Conservation (phyloP, 768 basidiomycete genomes). For the Plicaturopsis crispa region DNA sequence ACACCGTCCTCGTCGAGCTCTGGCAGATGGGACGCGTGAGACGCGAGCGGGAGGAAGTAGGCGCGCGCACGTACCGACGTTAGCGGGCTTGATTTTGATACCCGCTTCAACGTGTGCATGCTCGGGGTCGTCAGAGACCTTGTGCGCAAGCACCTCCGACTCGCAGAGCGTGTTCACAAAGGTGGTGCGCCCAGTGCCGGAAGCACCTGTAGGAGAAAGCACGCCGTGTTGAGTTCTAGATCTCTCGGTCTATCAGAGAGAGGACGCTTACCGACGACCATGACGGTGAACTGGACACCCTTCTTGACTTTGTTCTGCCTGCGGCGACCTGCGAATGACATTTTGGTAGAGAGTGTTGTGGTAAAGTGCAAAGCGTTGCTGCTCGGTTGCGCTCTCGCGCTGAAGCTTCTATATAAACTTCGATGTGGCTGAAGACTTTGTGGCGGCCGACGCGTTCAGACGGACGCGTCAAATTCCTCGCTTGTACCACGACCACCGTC, state of each 20-base stretch:
- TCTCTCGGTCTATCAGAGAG: no score
- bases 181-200: constrained; percentile 95
- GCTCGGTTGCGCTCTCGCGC: no score
- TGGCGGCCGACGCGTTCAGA: no score
- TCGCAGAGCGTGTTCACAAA: constrained; percentile 99
- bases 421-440: no score
- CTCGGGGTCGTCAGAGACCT: constrained; percentile 76
- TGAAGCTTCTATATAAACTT: no score
- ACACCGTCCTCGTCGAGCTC: constrained; percentile 99
- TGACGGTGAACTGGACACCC: constrained; percentile 96
- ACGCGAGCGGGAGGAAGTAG: background rate
- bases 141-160: constrained; percentile 84
- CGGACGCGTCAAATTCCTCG: no score
- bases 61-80: constrained; percentile 62
- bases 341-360: constrained; percentile 26
- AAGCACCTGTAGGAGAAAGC: constrained; percentile 64
- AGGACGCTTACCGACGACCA: constrained; percentile 87
- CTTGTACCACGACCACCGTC: no score
- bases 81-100: constrained; percentile 90
- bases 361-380: background rate
- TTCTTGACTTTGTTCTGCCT: constrained; percentile 96
- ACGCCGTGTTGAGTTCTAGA: no score
- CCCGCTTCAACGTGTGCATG: constrained; percentile 92
- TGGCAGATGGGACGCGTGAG: constrained; percentile 28
- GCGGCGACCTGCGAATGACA: constrained; percentile 83